These are phyloP conservation scores for Pseudopyricularia cyperi DNA, from an alignment of 2,329 filamentous ascomycete genomes.

Conservation along the genomic window DNA sequence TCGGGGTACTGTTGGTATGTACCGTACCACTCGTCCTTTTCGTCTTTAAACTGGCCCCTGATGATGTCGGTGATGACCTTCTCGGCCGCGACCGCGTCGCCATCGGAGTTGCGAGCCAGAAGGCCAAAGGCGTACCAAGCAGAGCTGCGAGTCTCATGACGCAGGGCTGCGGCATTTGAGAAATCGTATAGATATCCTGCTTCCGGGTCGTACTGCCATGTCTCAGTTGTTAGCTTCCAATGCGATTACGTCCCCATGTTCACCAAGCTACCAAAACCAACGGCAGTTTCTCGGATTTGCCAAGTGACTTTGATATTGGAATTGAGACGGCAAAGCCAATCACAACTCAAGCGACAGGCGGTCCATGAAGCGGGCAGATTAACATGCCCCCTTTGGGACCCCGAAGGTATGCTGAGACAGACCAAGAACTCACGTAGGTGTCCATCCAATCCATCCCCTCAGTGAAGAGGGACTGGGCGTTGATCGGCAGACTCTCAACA, in stretches of 20 bases:
- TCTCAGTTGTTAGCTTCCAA: background rate
- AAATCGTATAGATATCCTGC: constrained; percentile 41
- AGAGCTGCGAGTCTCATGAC: constrained; percentile 43
- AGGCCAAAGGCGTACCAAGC: constrained; percentile 48
- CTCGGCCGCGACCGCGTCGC: constrained; percentile 35
- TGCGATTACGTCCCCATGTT: background rate
- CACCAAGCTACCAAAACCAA: background rate
- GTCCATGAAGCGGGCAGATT: background rate
- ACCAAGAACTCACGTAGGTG: background rate
- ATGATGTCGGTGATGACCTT: constrained; percentile 42
- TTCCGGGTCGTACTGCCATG: constrained; percentile 30
- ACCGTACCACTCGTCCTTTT: constrained; percentile 36
- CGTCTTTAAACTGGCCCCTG: constrained; percentile 35
- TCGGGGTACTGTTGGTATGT: constrained; percentile 42
- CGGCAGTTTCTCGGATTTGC: background rate
- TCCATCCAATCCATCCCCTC: constrained; percentile 1
- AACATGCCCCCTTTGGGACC: background rate
- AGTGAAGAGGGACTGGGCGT: constrained; percentile 1
- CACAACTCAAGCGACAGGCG: background rate
- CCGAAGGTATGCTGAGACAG: too few relatives aligned
- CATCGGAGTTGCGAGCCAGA: constrained; percentile 36
- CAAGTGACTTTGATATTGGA: background rate
- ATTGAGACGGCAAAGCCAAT: background rate
- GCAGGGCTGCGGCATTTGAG: constrained; percentile 26
- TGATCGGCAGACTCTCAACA: background rate